Evolutionary conservation across 768 basidiomycete genomes (phyloP).

Genomic region (Crucibulum laeve): DNA sequence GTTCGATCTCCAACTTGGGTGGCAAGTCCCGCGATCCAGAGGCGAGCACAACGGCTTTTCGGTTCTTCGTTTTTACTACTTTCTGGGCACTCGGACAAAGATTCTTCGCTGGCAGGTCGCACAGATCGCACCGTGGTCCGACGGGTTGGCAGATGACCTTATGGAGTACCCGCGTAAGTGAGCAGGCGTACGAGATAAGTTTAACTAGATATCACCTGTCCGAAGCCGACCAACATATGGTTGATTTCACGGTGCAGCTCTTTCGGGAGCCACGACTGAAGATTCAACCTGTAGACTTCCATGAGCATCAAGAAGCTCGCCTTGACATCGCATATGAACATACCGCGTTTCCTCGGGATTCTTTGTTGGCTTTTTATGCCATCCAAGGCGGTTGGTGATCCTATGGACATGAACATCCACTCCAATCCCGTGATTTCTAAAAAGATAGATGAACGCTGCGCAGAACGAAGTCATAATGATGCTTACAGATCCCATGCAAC

Average conservation of each 20-base stretch:
- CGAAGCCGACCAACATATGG: conserved; percentile 78
- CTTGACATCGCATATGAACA: too few relatives aligned
- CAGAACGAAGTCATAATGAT: background rate
- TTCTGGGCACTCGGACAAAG: conserved; percentile 65
- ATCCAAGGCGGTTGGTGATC: conserved; percentile 89
- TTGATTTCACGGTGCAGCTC: conserved; percentile 76
- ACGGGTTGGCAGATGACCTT: conserved; percentile 68
- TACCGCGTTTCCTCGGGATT: conserved; percentile 87
- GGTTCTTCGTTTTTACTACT: conserved; percentile 15
- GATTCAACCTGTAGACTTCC: conserved; percentile 46
- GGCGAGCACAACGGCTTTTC: conserved; percentile 19
- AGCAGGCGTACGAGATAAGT: background rate
- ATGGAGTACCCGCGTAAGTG: background rate
- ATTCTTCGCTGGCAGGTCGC: conserved; percentile 47
- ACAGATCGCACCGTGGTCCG: conserved; percentile 60
- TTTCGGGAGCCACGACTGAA: conserved; percentile 81
- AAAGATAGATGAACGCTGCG: too few relatives aligned
- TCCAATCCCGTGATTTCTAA: conserved; percentile 84
- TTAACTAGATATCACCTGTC: conserved; percentile 48
- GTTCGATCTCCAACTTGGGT: conserved; percentile 26
- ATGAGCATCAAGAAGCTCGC: background rate
- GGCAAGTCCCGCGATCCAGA: conserved; percentile 12
- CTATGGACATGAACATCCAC: conserved; percentile 96
- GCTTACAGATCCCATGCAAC: conserved; percentile 79
- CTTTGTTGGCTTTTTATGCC: conserved; percentile 85